phyloP scores from a whole-genome alignment of 192 early-diverging fungal species.

The Backusella liffmaniae region DNA sequence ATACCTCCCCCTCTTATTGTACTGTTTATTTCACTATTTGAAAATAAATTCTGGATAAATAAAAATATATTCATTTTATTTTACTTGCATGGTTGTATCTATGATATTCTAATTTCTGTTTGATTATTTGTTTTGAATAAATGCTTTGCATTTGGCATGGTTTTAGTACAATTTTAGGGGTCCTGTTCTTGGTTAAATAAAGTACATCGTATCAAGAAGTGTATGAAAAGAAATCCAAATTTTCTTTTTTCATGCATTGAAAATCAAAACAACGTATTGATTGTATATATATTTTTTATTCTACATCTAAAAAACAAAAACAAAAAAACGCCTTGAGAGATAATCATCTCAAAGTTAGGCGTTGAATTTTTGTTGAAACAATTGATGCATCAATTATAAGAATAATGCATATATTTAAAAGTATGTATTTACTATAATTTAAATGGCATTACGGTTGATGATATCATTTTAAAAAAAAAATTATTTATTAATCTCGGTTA shows the following conservation, averaged over 20 bases:
- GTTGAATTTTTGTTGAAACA: not conserved
- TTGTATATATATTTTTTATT: not conserved
- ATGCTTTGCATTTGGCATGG: not conserved
- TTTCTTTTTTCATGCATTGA: conserved; percentile 2
- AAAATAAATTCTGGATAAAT: not conserved
- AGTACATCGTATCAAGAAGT: not conserved
- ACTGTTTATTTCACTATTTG: conserved; percentile 3
- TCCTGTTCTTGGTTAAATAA: not conserved
- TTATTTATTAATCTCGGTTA: not conserved
- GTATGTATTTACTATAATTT: not conserved
- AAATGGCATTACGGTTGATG: not conserved
- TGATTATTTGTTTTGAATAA: not conserved
- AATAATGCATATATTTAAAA: not conserved
- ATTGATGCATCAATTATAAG: not conserved
- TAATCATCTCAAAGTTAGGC: not conserved
- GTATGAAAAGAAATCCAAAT: not conserved
- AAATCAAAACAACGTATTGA: not conserved
- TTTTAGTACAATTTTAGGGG: not conserved
- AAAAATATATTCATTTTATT: not conserved
- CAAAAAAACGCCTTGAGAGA: not conserved
- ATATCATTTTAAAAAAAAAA: not conserved
- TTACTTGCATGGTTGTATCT: not conserved
- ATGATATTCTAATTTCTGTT: not conserved
- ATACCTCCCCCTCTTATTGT: not conserved
- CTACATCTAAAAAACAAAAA: not conserved